Evolutionary conservation across 352 stramenopile genomes (phyloP).

Genomic region (Phytophthora macrochlamydospora): DNA sequence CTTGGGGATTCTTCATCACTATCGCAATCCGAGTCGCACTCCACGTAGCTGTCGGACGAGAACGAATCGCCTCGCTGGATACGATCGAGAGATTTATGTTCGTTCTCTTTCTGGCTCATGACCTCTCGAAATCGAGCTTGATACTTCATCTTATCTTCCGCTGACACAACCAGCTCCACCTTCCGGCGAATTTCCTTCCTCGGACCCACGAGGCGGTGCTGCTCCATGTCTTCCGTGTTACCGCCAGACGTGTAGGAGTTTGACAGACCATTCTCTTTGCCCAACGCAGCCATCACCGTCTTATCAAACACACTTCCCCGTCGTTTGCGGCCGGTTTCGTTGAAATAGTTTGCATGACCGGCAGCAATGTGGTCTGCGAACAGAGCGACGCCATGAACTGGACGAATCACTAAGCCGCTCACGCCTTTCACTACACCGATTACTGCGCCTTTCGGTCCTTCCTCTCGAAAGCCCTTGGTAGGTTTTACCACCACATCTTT

Average conservation of each 20-base stretch:
- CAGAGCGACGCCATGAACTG: constrained; percentile 48
- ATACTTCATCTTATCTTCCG: constrained; percentile 31
- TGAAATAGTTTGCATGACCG: constrained; percentile 42
- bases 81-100: constrained; percentile 17
- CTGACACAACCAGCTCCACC: constrained; percentile 28
- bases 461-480: constrained; percentile 45
- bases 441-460: constrained; percentile 52
- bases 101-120: constrained; percentile 22
- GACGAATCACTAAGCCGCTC: constrained; percentile 44
- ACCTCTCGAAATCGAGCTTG: constrained; percentile 33
- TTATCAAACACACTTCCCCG: constrained; percentile 46
- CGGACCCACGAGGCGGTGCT: constrained; percentile 18
- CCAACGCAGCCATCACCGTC: constrained; percentile 39
- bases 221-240: constrained; percentile 30
- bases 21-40: constrained; percentile 10
- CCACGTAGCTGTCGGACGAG: constrained; percentile 7
- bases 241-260: constrained; percentile 28
- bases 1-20: constrained; percentile 20
- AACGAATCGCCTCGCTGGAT: constrained; percentile 19
- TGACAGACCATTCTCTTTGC: constrained; percentile 30
- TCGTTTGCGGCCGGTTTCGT: constrained; percentile 28
- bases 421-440: constrained; percentile 54
- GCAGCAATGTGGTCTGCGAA: constrained; percentile 58
- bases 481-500: constrained; percentile 60
- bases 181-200: constrained; percentile 28